Percentiles rank a stretch among this genome's conserved stretches.
Conservation (phyloP, 192 early-diverging fungal genomes). For the Backusella circina region DNA sequence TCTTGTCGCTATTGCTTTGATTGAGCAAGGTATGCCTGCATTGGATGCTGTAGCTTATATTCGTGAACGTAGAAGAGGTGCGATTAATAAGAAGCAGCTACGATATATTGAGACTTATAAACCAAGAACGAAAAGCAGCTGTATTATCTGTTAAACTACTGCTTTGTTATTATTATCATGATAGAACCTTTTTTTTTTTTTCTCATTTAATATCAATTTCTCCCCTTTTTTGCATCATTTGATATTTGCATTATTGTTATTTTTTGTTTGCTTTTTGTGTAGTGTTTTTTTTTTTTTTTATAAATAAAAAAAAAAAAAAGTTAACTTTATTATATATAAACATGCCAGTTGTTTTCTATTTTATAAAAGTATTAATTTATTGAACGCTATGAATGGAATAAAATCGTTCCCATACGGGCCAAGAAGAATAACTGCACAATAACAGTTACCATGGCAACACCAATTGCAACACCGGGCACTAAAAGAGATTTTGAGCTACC, state of each 20-base stretch:
- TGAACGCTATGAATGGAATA: neutral
- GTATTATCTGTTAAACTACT: constrained; percentile 25
- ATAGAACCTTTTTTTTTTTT: neutral
- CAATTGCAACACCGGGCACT: neutral
- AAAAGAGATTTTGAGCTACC: neutral
- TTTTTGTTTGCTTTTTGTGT: neutral
- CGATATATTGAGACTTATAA: constrained; percentile 62
- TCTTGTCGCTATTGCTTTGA: constrained; percentile 74
- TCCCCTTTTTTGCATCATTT: neutral
- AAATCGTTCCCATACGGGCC: neutral
- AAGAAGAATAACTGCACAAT: neutral
- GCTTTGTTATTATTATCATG: neutral
- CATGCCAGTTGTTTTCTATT: neutral
- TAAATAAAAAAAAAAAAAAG: too few species aligned
- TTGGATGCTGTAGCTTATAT: constrained; percentile 75
- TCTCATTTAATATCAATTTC: neutral
- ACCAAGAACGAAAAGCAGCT: constrained; percentile 41
- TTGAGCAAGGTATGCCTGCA: constrained; percentile 76
- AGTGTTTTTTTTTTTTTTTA: too few species aligned
- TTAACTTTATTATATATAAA: neutral
- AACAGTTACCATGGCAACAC: neutral
- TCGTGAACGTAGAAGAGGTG: constrained; percentile 66
- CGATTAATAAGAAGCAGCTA: constrained; percentile 71
- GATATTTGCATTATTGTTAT: neutral
- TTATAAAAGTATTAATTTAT: neutral